Percentiles rank a stretch among this genome's conserved stretches.
Evolutionary conservation across 345 rosid species (phyloP).

Genomic region (thale cress (Arabidopsis thaliana)): TAIR10.1 NC_003074.8:17328001-17328500

Average conservation of each 20-base stretch:
- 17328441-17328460: slow-evolving; percentile 72
- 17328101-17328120: background rate
- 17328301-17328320: slow-evolving; percentile 61
- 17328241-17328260: slow-evolving; percentile 26
- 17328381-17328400: slow-evolving; percentile 57
- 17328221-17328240: slow-evolving; percentile 31
- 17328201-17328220: slow-evolving; percentile 36
- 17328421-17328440: slow-evolving; percentile 53
- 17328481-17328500: slow-evolving; percentile 55
- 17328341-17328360: slow-evolving; percentile 76
- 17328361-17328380: slow-evolving; percentile 59
- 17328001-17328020: background rate
- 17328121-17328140: slow-evolving; percentile 57
- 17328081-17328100: background rate
- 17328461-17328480: slow-evolving; percentile 73
- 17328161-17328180: slow-evolving; percentile 50
- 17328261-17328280: slow-evolving; percentile 32
- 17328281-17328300: slow-evolving; percentile 51
- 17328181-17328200: slow-evolving; percentile 52
- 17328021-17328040: background rate
- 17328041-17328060: background rate
- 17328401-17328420: slow-evolving; percentile 66
- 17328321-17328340: slow-evolving; percentile 56
- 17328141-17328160: slow-evolving; percentile 64
- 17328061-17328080: background rate